Conservation (phyloP, 164 flowering plant genomes). For the Vitis riparia region DNA sequence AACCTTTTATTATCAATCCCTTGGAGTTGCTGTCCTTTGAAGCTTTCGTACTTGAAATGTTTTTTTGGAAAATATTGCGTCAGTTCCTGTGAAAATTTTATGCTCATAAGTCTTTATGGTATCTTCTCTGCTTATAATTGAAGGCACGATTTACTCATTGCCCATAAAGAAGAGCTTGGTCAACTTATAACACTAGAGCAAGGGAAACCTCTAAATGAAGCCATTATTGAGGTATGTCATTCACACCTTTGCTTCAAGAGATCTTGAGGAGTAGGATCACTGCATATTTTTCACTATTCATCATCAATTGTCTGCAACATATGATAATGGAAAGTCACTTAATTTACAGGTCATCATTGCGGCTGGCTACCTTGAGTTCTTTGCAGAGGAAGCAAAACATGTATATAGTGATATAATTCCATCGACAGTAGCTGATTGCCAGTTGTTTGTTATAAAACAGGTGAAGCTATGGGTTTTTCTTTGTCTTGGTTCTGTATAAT, state of each 20-base stretch:
- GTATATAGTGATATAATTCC: conserved; percentile 97
- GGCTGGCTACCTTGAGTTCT: conserved; percentile 89
- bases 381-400: conserved; percentile 95
- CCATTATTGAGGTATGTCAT: conserved; percentile 83
- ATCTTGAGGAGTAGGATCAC: not conserved
- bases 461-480: conserved; percentile 25
- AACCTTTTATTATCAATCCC: no score
- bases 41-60: no score
- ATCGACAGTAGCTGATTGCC: conserved; percentile 72
- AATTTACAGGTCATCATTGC: conserved; percentile 71
- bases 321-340: conserved; percentile 4
- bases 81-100: no score
- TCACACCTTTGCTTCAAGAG: not conserved
- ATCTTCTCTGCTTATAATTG: conserved; percentile 13
- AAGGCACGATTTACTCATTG: conserved; percentile 84
- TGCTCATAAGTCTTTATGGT: no score
- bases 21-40: no score
- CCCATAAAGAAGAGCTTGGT: conserved; percentile 90
- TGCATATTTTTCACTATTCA: not conserved
- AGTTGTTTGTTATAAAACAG: conserved; percentile 90
- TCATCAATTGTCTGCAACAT: not conserved
- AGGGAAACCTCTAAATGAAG: conserved; percentile 96
- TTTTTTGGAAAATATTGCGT: no score
- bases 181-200: conserved; percentile 94
- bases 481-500: not conserved